Evolutionary conservation across 2,329 filamentous ascomycete genomes (phyloP).

Genomic region (Stagonosporopsis tanaceti): DNA sequence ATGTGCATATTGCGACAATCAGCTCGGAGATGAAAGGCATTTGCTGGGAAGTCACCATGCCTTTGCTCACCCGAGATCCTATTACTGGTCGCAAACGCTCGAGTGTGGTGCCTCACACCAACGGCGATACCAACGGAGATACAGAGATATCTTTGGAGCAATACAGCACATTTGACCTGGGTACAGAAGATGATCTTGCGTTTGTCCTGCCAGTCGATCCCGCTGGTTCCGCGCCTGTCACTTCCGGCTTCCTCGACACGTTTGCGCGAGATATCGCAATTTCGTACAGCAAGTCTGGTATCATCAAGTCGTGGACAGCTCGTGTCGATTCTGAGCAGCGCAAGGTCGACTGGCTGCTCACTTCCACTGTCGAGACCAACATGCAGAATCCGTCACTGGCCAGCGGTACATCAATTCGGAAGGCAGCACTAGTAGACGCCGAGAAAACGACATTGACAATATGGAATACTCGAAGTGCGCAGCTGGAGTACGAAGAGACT

Average conservation of each 20-base stretch:
- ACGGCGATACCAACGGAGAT: slow-evolving; percentile 42
- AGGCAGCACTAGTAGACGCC: slow-evolving; percentile 81
- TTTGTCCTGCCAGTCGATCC: slow-evolving; percentile 84
- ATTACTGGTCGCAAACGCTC: slow-evolving; percentile 40
- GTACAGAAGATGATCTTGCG: slow-evolving; percentile 60
- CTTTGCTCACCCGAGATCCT: slow-evolving; percentile 50
- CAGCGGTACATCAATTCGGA: slow-evolving; percentile 85
- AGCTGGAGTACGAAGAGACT: slow-evolving; percentile 80
- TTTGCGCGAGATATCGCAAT: slow-evolving; percentile 88
- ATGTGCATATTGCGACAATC: slow-evolving; percentile 78
- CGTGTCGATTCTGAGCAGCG: slow-evolving; percentile 68
- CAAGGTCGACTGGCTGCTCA: slow-evolving; percentile 81
- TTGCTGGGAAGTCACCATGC: slow-evolving; percentile 79
- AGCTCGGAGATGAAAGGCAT: slow-evolving; percentile 79
- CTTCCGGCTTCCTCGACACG: slow-evolving; percentile 81
- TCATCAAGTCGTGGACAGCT: slow-evolving; percentile 86
- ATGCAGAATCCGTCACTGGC: slow-evolving; percentile 76
- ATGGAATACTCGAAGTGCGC: slow-evolving; percentile 85
- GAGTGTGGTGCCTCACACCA: slow-evolving; percentile 27
- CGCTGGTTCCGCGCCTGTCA: slow-evolving; percentile 74
- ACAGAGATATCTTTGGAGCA: slow-evolving; percentile 62
- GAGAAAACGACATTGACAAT: slow-evolving; percentile 80
- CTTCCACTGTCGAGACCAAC: slow-evolving; percentile 81
- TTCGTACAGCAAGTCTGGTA: slow-evolving; percentile 78
- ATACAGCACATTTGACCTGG: slow-evolving; percentile 76